Conservation (phyloP, 2,329 filamentous ascomycete genomes). For the Incumbomyces lentus region DNA sequence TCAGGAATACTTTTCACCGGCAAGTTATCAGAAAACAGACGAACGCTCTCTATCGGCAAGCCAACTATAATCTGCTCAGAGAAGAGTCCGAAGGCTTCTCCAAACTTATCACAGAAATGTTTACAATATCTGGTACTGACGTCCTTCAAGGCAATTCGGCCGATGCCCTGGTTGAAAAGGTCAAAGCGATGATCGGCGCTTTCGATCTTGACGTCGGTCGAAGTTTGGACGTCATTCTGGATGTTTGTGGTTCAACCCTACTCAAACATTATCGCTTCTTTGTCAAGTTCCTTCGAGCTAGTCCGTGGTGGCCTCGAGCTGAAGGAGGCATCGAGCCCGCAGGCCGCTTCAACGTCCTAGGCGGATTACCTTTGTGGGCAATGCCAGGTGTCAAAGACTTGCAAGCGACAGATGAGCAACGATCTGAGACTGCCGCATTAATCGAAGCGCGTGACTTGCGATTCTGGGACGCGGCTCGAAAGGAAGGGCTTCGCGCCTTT, state of each 20-base stretch:
- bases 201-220: slow-evolving; percentile 95
- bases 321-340: slow-evolving; percentile 39
- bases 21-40: slow-evolving; percentile 83
- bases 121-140: slow-evolving; percentile 69
- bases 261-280: slow-evolving; percentile 93
- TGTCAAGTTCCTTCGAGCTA: slow-evolving; percentile 79
- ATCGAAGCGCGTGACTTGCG: slow-evolving; percentile 56
- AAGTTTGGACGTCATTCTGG: slow-evolving; percentile 85
- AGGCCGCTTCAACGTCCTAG: slow-evolving; percentile 26
- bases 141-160: slow-evolving; percentile 66
- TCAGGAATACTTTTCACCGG: slow-evolving; percentile 72
- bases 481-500: slow-evolving; percentile 70
- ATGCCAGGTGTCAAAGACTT: slow-evolving; percentile 58
- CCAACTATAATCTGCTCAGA: slow-evolving; percentile 88
- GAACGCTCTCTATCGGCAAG: slow-evolving; percentile 85
- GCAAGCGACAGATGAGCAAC: slow-evolving; percentile 59
- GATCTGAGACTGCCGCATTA: slow-evolving; percentile 44
- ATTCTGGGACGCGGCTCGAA: slow-evolving; percentile 74
- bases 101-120: slow-evolving; percentile 90
- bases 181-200: slow-evolving; percentile 90
- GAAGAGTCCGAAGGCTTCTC: slow-evolving; percentile 97
- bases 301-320: slow-evolving; percentile 84
- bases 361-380: slow-evolving; percentile 77
- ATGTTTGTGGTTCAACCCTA: slow-evolving; percentile 86
- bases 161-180: slow-evolving; percentile 75